Evolutionary conservation across 139 green algal species (phyloP).

Genomic region (Chlorella sp.): DNA sequence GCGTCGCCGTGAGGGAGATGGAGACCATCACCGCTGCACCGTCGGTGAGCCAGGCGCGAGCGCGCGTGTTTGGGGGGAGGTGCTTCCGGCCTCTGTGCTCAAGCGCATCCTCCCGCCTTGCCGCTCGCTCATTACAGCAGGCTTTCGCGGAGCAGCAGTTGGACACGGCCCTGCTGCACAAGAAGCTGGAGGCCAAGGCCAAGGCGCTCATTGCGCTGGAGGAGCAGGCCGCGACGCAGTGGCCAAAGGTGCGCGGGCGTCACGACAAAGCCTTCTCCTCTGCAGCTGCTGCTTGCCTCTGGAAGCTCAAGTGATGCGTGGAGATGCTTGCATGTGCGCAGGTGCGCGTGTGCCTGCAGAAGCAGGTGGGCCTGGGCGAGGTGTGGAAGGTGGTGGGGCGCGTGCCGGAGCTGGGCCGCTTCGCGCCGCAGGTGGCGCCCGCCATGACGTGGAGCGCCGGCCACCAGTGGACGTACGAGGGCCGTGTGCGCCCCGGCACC

Average conservation of each 20-base stretch:
- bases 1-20: too few relatives aligned
- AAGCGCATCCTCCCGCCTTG: too few relatives aligned
- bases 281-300: too few relatives aligned
- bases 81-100: too few relatives aligned
- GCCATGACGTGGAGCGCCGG: conserved; percentile 9
- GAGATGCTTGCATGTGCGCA: too few relatives aligned
- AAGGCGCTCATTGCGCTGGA: conserved; percentile 27
- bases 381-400: conserved; percentile 17
- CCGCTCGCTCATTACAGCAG: too few relatives aligned
- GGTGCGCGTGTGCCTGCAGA: conserved; percentile 14
- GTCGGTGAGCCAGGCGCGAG: too few relatives aligned
- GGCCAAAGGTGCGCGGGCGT: conserved; percentile 13
- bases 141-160: too few relatives aligned
- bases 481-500: not conserved
- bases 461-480: not conserved
- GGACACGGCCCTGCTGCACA: conserved; percentile 12
- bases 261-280: too few relatives aligned
- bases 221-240: conserved; percentile 10
- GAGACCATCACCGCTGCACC: too few relatives aligned
- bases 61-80: too few relatives aligned
- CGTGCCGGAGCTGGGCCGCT: conserved; percentile 14
- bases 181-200: conserved; percentile 15
- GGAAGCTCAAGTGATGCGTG: too few relatives aligned
- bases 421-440: conserved; percentile 18
- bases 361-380: conserved; percentile 18